Evolutionary conservation across 2,329 filamentous ascomycete genomes (phyloP), one percentile per base, ranked within the genome.

Genomic region (Pyrenochaeta sp.): DNA sequence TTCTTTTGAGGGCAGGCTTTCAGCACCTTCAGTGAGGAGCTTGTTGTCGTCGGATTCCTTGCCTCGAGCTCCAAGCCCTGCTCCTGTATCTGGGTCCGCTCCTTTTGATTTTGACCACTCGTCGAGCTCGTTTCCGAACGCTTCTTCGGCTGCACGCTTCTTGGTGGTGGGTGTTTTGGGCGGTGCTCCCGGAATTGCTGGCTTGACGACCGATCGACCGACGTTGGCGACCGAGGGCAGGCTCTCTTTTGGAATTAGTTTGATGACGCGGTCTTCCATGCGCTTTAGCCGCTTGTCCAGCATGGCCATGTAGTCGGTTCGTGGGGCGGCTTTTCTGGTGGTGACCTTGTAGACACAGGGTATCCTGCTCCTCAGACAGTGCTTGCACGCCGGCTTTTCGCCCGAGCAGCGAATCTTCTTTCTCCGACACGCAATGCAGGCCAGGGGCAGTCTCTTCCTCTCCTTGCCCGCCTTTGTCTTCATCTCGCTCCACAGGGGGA

Each of bases 301-400:
- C 91, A 97, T 97, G 28, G 92, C 91, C 94, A 97, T 97, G 72
- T 97, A 97, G 72, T 97, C 94, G 13, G 94, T 97, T 38, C 94
- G 82, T 3, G 94, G 94, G 3, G 92, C 91, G 1, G 93, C 91
- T 71, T 97, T 97, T 48, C 94, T 82, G 3, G 92, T 91, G 0
- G 92, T 97, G 47, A 96, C 90, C 67, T 97, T 97, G 80, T 97
- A 99, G 4, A 97, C 92, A 68, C 94, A 99, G 2, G 93, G 93
- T 58, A 96, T 95, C 29, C 93, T 84, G 37, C 93, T 96, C 43
- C 92, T 84, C 46, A 95, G 79, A 67, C 94, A 97, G 73, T 97
- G 94, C 72, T 96, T 96, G 78, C 94, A 99, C 0, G 92, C 90
- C 3, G 94, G 94, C 72, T 96, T 97, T 76, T 97, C 94, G 45